Evolutionary conservation across 441 rosid genomes (phyloP).

Genomic region (Corymbia calophylla): DNA sequence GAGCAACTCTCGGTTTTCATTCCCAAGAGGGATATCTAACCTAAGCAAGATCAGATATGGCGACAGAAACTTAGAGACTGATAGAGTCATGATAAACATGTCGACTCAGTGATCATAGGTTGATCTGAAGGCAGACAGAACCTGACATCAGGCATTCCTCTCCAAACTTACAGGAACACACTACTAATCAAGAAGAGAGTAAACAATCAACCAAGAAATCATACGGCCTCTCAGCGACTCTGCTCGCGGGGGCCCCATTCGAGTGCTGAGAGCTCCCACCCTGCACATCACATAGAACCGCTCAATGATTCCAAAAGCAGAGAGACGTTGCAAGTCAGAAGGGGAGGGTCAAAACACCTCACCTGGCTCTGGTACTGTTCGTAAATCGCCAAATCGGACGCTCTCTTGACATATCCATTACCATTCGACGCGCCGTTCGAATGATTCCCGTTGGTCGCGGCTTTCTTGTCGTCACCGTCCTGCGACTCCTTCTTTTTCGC

Average conservation of each 20-base stretch:
- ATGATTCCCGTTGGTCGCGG: conserved; percentile 22
- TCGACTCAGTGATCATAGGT: neutral
- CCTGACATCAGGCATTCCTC: neutral
- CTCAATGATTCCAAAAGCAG: neutral
- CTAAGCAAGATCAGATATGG: too few species aligned
- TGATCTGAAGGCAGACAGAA: neutral
- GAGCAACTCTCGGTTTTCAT: too few species aligned
- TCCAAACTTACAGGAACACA: neutral
- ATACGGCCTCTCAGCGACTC: conserved; percentile 47
- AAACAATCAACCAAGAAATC: conserved; percentile 10
- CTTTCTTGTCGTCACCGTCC: conserved; percentile 22
- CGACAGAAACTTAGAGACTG: too few species aligned
- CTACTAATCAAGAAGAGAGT: neutral
- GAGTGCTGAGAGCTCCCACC: conserved; percentile 19
- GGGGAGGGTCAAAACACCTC: neutral
- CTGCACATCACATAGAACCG: conserved; percentile 14
- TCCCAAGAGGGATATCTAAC: too few species aligned
- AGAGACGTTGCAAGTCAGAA: neutral
- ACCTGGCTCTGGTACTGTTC: conserved; percentile 60
- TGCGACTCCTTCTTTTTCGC: conserved; percentile 62
- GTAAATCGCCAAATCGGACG: conserved; percentile 53
- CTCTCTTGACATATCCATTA: conserved; percentile 33
- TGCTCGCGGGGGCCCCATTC: conserved; percentile 35
- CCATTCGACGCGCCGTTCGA: conserved; percentile 16
- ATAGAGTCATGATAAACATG: neutral